phyloP scores from a whole-genome alignment of 2,329 filamentous ascomycete genomes.

The Emydomyces testavorans region DNA sequence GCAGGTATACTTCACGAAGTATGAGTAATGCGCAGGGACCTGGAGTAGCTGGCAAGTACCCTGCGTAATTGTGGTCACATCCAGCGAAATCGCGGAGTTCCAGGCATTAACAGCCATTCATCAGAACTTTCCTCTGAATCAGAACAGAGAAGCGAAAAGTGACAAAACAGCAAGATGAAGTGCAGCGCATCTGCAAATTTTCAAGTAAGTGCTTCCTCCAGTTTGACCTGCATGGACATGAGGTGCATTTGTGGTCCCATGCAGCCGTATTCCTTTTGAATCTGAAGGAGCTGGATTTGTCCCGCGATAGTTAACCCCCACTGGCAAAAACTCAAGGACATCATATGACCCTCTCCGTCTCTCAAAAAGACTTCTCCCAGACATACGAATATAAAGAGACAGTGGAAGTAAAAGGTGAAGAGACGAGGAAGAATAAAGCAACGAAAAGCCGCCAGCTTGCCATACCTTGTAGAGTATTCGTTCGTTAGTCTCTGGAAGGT shows the following conservation, averaged over 20 bases:
- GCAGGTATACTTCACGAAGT: not conserved
- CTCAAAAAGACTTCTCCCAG: not conserved
- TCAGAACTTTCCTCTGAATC: too few species aligned
- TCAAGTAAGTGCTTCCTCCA: not conserved
- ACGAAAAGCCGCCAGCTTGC: constrained; percentile 12
- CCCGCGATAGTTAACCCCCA: constrained; percentile 3
- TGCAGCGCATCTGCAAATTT: not conserved
- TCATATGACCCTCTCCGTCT: constrained; percentile 6
- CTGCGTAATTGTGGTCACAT: constrained; percentile 9
- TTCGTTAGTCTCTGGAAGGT: constrained; percentile 51
- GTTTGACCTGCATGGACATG: not conserved
- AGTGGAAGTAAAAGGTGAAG: not conserved
- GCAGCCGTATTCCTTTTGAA: not conserved
- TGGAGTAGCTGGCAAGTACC: constrained; percentile 7
- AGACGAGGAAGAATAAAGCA: not conserved
- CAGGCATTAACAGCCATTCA: too few species aligned
- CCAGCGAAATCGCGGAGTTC: not conserved
- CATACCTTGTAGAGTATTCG: constrained; percentile 94
- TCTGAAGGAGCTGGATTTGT: not conserved
- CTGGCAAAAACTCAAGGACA: constrained; percentile 8
- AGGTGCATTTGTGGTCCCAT: not conserved
- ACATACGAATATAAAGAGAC: not conserved
- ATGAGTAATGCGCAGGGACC: not conserved
- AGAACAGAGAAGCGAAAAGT: not conserved
- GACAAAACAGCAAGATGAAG: not conserved